These are phyloP conservation scores for Backusella sp. DNA, from an alignment of 192 early-diverging fungal genomes.

Conservation along the genomic window DNA sequence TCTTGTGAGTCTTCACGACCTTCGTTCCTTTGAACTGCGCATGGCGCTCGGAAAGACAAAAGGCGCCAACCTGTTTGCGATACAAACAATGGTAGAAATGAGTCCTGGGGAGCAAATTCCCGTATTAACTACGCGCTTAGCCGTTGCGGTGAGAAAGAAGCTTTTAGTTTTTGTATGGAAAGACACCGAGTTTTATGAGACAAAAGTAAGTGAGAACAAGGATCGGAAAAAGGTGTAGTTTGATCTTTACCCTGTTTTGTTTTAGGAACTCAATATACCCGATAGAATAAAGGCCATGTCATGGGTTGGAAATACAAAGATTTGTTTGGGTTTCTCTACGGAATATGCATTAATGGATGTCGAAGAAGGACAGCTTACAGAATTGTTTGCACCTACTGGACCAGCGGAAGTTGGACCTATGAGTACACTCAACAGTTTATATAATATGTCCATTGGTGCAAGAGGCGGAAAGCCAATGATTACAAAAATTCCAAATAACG, in stretches of 20 bases:
- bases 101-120: slow-evolving; percentile 59
- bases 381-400: slow-evolving; percentile 52
- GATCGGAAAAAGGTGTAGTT: too few relatives aligned
- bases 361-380: slow-evolving; percentile 49
- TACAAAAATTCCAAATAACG: slow-evolving; percentile 60
- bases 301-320: slow-evolving; percentile 69
- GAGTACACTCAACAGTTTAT: slow-evolving; percentile 44
- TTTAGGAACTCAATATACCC: slow-evolving; percentile 66
- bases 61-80: slow-evolving; percentile 75
- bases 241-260: not conserved
- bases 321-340: slow-evolving; percentile 62
- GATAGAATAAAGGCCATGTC: slow-evolving; percentile 74
- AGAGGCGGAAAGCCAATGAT: slow-evolving; percentile 56
- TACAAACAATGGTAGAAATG: slow-evolving; percentile 69
- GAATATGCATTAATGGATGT: slow-evolving; percentile 65
- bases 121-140: slow-evolving; percentile 68
- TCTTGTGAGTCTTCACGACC: slow-evolving; percentile 69
- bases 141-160: slow-evolving; percentile 69
- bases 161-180: slow-evolving; percentile 75
- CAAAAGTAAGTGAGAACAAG: slow-evolving; percentile 38
- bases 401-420: slow-evolving; percentile 41
- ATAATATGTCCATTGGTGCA: slow-evolving; percentile 50
- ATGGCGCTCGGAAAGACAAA: slow-evolving; percentile 69
- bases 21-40: slow-evolving; percentile 65
- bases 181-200: slow-evolving; percentile 69